A percentile compares a stretch with the other conserved stretches of the same genome.
phyloP scores from a whole-genome alignment of 1,139 yeast genomes.

The Kluyveromyces marxianus region DNA sequence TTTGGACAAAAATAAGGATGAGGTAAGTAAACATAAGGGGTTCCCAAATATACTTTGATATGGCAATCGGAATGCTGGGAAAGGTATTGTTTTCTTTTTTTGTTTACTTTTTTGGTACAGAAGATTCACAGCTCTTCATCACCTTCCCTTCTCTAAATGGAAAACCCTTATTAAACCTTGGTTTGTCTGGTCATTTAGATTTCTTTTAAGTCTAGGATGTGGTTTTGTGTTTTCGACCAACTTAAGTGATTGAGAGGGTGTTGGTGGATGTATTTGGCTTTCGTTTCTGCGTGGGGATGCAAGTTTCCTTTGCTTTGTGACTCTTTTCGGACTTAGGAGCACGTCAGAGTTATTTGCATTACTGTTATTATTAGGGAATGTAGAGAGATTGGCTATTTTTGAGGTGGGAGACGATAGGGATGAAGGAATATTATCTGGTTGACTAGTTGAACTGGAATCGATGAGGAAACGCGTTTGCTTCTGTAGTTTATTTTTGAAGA shows the following conservation, averaged over 20 bases:
- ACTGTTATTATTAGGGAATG: background rate
- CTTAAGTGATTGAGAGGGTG: conserved; percentile 8
- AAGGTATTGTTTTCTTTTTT: too few relatives aligned
- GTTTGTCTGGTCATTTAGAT: conserved; percentile 24
- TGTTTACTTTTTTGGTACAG: too few relatives aligned
- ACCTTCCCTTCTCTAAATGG: conserved; percentile 16
- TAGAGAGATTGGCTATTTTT: background rate
- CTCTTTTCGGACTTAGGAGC: conserved; percentile 5
- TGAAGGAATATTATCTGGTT: too few relatives aligned
- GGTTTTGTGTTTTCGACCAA: conserved; percentile 26
- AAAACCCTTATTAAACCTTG: conserved; percentile 28
- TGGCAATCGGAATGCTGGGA: too few relatives aligned
- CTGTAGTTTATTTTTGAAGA: conserved; percentile 14
- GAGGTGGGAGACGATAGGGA: background rate
- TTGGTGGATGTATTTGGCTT: background rate
- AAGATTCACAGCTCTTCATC: too few relatives aligned
- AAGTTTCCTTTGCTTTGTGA: conserved; percentile 1
- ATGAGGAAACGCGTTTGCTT: background rate
- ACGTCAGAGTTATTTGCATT: conserved; percentile 3
- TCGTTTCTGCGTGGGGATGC: conserved; percentile 2
- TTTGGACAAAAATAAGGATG: too few relatives aligned
- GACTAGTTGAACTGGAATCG: too few relatives aligned
- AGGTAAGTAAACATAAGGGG: too few relatives aligned
- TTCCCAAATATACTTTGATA: too few relatives aligned
- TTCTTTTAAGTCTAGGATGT: conserved; percentile 28